Evolutionary conservation across 805 yeast genomes (phyloP), one percentile per base, ranked within the genome.

Genomic region (Wickerhamiella sorbophila): DNA sequence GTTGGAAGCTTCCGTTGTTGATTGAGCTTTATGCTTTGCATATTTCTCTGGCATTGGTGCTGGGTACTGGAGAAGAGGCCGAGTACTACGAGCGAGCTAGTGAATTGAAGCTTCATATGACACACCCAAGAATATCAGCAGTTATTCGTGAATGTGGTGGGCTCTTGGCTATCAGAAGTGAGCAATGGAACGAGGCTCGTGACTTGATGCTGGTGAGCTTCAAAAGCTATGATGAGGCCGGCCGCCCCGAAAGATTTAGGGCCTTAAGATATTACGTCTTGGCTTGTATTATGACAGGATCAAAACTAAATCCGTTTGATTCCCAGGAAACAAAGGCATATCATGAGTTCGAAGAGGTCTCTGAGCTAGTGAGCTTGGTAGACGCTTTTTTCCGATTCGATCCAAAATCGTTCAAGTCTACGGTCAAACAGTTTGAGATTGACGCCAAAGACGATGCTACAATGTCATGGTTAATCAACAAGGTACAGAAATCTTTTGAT

Each of bases 61-160:
- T 59, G 10, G 58, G 64, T 8, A 52, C 66, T 21, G 50, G 64
- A 24, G 46, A 63, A 3, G 60, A 79, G 34, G 65, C 66, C 41
- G 62, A 66, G 38, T 61, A 77, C 17, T 74, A 79, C 48, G 58
- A 64, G 21, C 62, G 71, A 45, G 65, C 78, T 0, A 48, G 62
- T n/a, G 48, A 57, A 4, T 62, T 77, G 17, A 69, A 71, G 5
- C 64, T 76, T 4, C 45, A 42, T 17, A 77, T 80, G 2, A 80
- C 86, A 1, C 93, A 84, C 52, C 86, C 93, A 1, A 65, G 70
- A 38, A 75, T 79, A 21, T 64, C 76, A 57, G 94, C 88, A 1
- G 71, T 78, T n/a, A 70, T 83, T 20, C 69, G 74, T 46, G 88
- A 82, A 55, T 77, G 84, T 48, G 83, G 85, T 0, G 94, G 86